Evolutionary conservation across 164 flowering plant genomes (phyloP).

Genomic region (Saururus chinensis): DNA sequence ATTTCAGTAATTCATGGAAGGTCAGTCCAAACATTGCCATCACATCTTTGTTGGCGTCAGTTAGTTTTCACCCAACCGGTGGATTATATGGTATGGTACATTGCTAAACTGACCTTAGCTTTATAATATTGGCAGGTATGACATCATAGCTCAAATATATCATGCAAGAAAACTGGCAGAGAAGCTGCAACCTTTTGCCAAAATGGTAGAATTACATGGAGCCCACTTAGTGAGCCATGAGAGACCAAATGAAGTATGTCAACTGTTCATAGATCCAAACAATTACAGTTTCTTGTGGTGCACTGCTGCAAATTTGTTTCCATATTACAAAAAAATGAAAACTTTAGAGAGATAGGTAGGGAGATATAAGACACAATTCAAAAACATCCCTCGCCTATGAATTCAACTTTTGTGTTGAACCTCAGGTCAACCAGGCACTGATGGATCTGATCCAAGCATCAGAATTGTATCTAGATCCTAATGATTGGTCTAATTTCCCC

Average conservation of each 20-base stretch:
- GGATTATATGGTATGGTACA: too few species aligned
- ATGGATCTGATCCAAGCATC: not conserved
- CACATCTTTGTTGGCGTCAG: too few species aligned
- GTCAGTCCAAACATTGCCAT: conserved; percentile 17
- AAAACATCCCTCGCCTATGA: too few species aligned
- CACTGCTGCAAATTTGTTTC: not conserved
- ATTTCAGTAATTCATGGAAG: conserved; percentile 95
- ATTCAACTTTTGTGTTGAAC: not conserved
- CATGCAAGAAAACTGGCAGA: conserved; percentile 69
- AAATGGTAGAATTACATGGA: conserved; percentile 85
- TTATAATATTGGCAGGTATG: conserved; percentile 34
- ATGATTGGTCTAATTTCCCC: not conserved
- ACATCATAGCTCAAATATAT: conserved; percentile 71
- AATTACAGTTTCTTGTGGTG: not conserved
- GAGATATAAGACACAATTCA: not conserved
- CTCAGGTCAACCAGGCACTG: conserved; percentile 50
- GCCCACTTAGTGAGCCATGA: conserved; percentile 95
- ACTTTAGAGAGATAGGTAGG: not conserved
- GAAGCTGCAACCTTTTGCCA: conserved; percentile 67
- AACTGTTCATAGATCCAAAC: too few species aligned
- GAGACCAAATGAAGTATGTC: conserved; percentile 68
- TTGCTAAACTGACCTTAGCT: not conserved
- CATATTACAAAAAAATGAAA: not conserved
- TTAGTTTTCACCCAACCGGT: too few species aligned
- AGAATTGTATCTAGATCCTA: not conserved